These are phyloP conservation scores for Apodospora peruviana DNA, from an alignment of 495 filamentous ascomycete species.

Conservation along the genomic window DNA sequence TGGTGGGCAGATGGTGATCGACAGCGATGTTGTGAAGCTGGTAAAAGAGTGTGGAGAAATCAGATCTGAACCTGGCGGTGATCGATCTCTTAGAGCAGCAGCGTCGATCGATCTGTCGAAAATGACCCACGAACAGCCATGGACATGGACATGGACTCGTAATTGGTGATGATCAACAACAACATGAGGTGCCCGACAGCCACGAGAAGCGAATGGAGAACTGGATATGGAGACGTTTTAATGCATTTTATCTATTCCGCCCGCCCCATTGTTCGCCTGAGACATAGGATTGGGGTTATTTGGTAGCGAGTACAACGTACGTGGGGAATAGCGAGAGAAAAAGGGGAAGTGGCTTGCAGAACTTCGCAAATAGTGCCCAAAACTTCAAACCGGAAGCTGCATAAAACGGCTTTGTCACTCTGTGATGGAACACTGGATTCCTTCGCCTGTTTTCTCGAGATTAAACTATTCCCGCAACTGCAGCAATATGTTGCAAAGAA, in stretches of 20 bases:
- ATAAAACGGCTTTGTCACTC: neutral
- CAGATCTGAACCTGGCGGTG: constrained; percentile 4
- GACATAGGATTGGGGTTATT: neutral
- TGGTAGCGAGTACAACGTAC: neutral
- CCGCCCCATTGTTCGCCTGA: neutral
- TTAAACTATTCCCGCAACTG: neutral
- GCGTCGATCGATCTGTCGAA: neutral
- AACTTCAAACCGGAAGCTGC: constrained; percentile 1
- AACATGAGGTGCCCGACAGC: neutral
- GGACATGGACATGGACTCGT: neutral
- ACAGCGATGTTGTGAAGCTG: neutral
- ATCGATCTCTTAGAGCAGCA: neutral
- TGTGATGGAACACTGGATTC: neutral
- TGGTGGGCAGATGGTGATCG: neutral
- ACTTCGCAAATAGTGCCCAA: neutral
- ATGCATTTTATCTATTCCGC: neutral
- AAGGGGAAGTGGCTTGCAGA: constrained; percentile 1
- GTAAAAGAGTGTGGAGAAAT: constrained; percentile 4
- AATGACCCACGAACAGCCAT: neutral
- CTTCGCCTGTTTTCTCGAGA: neutral
- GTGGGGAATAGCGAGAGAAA: neutral
- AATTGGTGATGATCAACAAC: neutral
- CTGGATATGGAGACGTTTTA: constrained; percentile 1
- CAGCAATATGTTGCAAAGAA: constrained; percentile 1
- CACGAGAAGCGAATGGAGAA: constrained; percentile 1